Evolutionary conservation across 176 grass and related monocot genomes (phyloP), one percentile per base, ranked within the genome.

Genomic region (Oryza officinalis): DNA sequence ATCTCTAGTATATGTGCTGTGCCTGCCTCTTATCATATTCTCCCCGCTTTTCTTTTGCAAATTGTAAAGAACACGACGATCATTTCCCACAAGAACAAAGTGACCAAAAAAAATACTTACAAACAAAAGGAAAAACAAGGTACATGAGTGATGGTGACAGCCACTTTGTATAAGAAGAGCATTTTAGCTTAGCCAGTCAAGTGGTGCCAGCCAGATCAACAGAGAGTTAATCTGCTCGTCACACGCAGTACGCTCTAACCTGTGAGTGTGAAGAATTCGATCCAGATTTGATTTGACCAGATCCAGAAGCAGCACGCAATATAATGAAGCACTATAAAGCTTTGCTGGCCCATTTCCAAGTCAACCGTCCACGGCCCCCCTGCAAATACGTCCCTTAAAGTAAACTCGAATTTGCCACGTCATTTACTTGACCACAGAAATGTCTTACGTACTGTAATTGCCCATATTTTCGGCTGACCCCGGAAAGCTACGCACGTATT

Each of bases 121-220:
- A 27, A n/a, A 27, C 8, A 27, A 22, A 68, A 35, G 5, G 5
- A 80, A 52, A 30, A 27, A 46, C 45, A 22, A 30, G 71, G 30
- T 27, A 67, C 25, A 22, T 12, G 68, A 41, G 28, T 65, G 57
- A 86, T 54, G 52, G 71, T 72, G 88, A 86, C 78, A 77, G 72
- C 65, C 87, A 85, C 71, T 65, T 35, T 6, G 38, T 1, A 10
- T 57, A 57, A n/a, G 5, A 57, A 17, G 8, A n/a, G 57, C 57
- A 61, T 61, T 47, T 61, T 61, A 61, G n/a, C 57, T 25, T 61
- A 25, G n/a, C 2, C 57, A 61, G 22, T 8, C 57, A 61, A 57
- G 52, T 57, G 52, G 52, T n/a, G 52, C 18, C 52, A 8, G 50
- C 50, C 50, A 7, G 50, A 22, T 54, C 15, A 54, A 54, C 0